phyloP scores from a whole-genome alignment of 2,329 filamentous ascomycete species.

The Fusarium floridanum region DNA sequence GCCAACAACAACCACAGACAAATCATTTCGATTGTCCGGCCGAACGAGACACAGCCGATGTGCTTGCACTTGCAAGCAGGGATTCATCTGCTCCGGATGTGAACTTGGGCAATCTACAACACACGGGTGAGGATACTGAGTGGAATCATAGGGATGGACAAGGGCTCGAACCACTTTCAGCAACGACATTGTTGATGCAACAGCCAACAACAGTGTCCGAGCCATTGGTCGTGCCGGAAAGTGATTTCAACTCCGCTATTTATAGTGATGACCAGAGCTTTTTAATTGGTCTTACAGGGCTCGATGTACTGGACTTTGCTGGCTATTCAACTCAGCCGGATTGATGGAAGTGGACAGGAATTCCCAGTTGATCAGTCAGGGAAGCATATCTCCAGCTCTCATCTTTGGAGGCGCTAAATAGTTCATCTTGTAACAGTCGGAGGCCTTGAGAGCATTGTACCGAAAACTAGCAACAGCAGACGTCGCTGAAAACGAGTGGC shows the following conservation, averaged over 20 bases:
- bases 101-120: background rate
- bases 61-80: background rate
- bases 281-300: constrained; percentile 42
- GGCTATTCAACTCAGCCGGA: constrained; percentile 22
- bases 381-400: background rate
- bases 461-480: too few relatives aligned
- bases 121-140: background rate
- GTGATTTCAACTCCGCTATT: constrained; percentile 15
- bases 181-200: constrained; percentile 5
- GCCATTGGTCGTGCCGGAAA: background rate
- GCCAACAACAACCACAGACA: constrained; percentile 8
- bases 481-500: too few relatives aligned
- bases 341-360: background rate
- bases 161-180: background rate
- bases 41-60: background rate
- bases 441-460: too few relatives aligned
- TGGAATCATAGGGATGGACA: constrained; percentile 8
- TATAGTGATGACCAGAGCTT: constrained; percentile 43
- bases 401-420: too few relatives aligned
- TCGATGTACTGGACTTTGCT: constrained; percentile 44
- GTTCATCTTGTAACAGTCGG: too few relatives aligned
- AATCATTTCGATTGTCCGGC: background rate
- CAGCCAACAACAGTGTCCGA: background rate
- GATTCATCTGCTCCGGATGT: background rate
- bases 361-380: background rate